Evolutionary conservation across 768 basidiomycete species (phyloP).

Genomic region (Auricularia heimuer): DNA sequence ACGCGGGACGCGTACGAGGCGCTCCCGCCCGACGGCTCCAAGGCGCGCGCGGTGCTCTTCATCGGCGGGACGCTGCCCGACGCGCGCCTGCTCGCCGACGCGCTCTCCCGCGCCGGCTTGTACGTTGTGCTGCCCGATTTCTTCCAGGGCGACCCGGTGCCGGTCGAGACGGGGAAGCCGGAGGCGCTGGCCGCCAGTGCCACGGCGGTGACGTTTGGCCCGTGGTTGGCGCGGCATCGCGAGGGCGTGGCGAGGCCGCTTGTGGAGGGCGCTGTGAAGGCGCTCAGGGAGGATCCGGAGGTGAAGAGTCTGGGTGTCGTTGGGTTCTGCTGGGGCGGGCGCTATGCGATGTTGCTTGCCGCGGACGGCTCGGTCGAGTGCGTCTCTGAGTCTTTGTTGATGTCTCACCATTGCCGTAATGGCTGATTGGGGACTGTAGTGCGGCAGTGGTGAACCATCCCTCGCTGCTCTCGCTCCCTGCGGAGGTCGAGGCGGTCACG

Average conservation of each 20-base stretch:
- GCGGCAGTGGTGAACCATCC: slow-evolving; percentile 24
- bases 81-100: slow-evolving; percentile 19
- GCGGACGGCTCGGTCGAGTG: slow-evolving; percentile 4
- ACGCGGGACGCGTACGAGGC: slow-evolving; percentile 22
- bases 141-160: slow-evolving; percentile 17
- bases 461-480: slow-evolving; percentile 14
- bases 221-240: slow-evolving; percentile 22
- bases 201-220: slow-evolving; percentile 17
- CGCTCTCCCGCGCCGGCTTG: slow-evolving; percentile 24
- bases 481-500: slow-evolving; percentile 18
- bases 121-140: slow-evolving; percentile 24
- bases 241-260: slow-evolving; percentile 24
- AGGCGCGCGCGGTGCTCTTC: slow-evolving; percentile 22
- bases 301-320: slow-evolving; percentile 23
- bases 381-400: slow-evolving; percentile 5
- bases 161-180: slow-evolving; percentile 2
- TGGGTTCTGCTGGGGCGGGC: slow-evolving; percentile 28
- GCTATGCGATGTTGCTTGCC: slow-evolving; percentile 13
- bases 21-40: slow-evolving; percentile 16
- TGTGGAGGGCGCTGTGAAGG: slow-evolving; percentile 21
- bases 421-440: not conserved
- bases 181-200: not conserved
- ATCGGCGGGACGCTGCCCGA: slow-evolving; percentile 22
- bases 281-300: slow-evolving; percentile 18
- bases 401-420: not conserved